Evolutionary conservation across 352 stramenopile genomes (phyloP), one percentile per base, ranked within the genome.

Genomic region (Phytophthora tentaculata): DNA sequence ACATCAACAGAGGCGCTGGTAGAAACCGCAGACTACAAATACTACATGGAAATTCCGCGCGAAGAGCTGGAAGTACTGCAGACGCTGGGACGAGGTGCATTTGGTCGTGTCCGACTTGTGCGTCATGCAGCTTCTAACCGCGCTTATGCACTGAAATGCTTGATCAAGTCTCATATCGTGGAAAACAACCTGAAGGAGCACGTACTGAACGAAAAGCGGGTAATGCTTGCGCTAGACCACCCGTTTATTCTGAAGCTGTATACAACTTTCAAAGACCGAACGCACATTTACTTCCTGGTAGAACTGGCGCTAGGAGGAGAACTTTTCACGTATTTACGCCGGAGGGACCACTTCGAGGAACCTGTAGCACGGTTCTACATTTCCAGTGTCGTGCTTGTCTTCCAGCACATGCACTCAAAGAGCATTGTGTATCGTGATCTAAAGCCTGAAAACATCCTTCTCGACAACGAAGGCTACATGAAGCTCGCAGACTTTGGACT

Each of bases 401-500:
- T 98, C 61, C 79, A 94, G 56, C 92, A 98, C 51, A 86, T 98
- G 75, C 91, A 98, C 77, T 76, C 66, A 39, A 89, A 97, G 56
- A 82, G 84, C 48, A 96, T 98, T 48, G 87, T 92, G 26, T 98
- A 98, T 71, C 80, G 92, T 63, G 92, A 97, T 59, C 71, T 98
- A 19, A 98, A 98, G 55, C 89, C 88, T 12, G 90, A 97, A 68
- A 97, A 97, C 39, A 86, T 97, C 12, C 70, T 97, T 24, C 76
- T 97, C 16, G 88, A 91, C 60, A 84, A 81, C 19, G 78, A 89
- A 49, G 92, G 91, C 6, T 95, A 95, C 62, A 90, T 98, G 56
- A 97, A 98, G 52, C 73, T 98, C 16, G 86, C 84, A 5, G 92
- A 98, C 58, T 98, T 98, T 74, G 91, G 94, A 0, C 87, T 98